Conservation (phyloP, 1,139 yeast species). For the Saccharomycopsis hybrid region DNA sequence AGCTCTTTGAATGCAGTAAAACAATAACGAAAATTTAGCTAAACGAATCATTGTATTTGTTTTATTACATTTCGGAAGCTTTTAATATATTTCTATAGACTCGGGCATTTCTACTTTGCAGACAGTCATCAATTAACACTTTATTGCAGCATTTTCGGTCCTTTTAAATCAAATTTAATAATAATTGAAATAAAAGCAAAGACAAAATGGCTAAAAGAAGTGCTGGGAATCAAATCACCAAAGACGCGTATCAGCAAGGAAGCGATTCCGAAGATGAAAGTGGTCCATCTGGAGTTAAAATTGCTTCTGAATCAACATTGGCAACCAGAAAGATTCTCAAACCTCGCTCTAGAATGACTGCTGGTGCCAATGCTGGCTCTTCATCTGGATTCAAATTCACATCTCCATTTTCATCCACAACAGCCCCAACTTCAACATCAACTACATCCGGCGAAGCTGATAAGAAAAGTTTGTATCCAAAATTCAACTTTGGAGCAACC, state of each 20-base stretch:
- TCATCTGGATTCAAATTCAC: conserved; percentile 16
- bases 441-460: too few species aligned
- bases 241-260: conserved; percentile 35
- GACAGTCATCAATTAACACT: too few species aligned
- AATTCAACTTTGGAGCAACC: background rate
- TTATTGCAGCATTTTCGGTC: too few species aligned
- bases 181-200: too few species aligned
- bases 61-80: too few species aligned
- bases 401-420: background rate
- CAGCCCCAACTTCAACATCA: conserved; percentile 3
- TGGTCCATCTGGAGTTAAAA: conserved; percentile 28
- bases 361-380: conserved; percentile 16
- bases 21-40: too few species aligned
- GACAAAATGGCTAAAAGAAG: conserved; percentile 54
- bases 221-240: conserved; percentile 54
- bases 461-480: background rate
- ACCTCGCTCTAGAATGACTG: conserved; percentile 39
- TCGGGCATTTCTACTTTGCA: too few species aligned
- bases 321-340: conserved; percentile 61
- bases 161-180: too few species aligned
- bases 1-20: too few species aligned
- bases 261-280: conserved; percentile 36
- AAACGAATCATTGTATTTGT: too few species aligned
- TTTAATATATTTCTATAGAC: too few species aligned
- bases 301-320: conserved; percentile 59